Percentiles rank a stretch among this genome's conserved stretches.
These are phyloP conservation scores for Starmerella apicola DNA, from an alignment of 805 yeast species.

Conservation along the genomic window DNA sequence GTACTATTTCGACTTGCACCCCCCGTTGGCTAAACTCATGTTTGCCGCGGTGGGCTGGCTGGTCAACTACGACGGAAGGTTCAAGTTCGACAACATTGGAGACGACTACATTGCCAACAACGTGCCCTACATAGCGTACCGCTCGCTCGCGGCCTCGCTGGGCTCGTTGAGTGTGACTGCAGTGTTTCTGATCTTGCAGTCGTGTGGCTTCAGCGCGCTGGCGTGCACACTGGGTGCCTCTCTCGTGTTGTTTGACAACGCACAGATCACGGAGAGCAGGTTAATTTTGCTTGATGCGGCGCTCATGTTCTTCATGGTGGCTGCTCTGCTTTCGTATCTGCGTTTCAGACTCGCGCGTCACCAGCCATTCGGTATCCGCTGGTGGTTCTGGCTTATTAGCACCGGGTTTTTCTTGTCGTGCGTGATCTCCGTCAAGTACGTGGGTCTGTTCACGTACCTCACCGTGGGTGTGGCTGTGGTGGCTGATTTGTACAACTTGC, in stretches of 20 bases:
- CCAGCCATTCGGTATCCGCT: slow-evolving; percentile 57
- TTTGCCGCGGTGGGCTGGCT: slow-evolving; percentile 78
- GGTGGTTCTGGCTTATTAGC: slow-evolving; percentile 88
- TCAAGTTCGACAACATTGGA: slow-evolving; percentile 74
- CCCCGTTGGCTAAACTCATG: slow-evolving; percentile 90
- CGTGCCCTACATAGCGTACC: slow-evolving; percentile 66
- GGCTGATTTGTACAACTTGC: slow-evolving; percentile 42
- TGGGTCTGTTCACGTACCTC: slow-evolving; percentile 80
- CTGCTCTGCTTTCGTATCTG: slow-evolving; percentile 63
- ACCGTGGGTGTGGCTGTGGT: slow-evolving; percentile 83
- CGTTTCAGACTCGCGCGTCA: slow-evolving; percentile 53
- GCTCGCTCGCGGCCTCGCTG: slow-evolving; percentile 75
- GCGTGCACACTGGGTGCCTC: slow-evolving; percentile 69
- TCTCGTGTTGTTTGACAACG: slow-evolving; percentile 54
- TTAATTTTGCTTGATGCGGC: slow-evolving; percentile 87
- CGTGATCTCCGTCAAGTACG: slow-evolving; percentile 90
- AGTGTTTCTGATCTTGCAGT: slow-evolving; percentile 69
- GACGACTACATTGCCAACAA: slow-evolving; percentile 59
- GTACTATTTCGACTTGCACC: slow-evolving; percentile 93
- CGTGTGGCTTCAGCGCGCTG: slow-evolving; percentile 57
- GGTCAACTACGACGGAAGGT: slow-evolving; percentile 78
- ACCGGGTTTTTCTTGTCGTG: slow-evolving; percentile 85
- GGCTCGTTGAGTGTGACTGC: slow-evolving; percentile 77
- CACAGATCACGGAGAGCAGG: slow-evolving; percentile 75
- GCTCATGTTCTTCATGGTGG: slow-evolving; percentile 74